Evolutionary conservation across 805 yeast genomes (phyloP).

Genomic region (Teunomyces panamensis): DNA sequence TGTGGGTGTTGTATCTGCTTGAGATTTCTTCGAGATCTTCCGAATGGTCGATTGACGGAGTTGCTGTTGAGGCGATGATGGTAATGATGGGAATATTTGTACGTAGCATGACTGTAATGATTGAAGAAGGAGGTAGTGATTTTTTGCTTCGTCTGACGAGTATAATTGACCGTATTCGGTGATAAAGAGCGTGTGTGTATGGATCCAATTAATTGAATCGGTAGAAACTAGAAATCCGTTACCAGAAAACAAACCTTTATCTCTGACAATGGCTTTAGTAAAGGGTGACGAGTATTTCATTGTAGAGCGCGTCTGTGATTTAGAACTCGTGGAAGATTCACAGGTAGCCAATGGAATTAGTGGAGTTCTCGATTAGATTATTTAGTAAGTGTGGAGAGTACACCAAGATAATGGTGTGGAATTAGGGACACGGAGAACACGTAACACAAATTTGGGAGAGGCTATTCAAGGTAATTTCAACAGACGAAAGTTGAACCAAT

Average conservation of each 20-base stretch:
- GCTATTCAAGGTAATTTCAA: neutral
- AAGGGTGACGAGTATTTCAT: constrained; percentile 19
- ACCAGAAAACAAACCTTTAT: constrained; percentile 34
- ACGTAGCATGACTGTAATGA: constrained; percentile 40
- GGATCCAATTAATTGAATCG: constrained; percentile 37
- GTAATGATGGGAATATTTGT: constrained; percentile 30
- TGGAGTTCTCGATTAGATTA: neutral
- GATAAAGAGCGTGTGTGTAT: constrained; percentile 25
- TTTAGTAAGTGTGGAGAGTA: neutral
- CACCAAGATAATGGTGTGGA: neutral
- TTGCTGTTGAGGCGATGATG: constrained; percentile 5
- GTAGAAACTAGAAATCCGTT: constrained; percentile 33
- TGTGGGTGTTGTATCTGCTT: neutral
- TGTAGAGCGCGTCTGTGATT: neutral
- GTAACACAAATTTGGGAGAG: neutral
- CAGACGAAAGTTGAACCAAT: constrained; percentile 1
- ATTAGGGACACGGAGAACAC: neutral
- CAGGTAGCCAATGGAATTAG: neutral
- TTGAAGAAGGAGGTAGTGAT: constrained; percentile 28
- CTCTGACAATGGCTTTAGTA: constrained; percentile 29
- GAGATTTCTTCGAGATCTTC: constrained; percentile 5
- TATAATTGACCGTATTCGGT: constrained; percentile 33
- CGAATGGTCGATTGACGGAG: constrained; percentile 7
- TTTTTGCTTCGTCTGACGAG: constrained; percentile 29
- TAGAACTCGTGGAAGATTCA: neutral